Conservation (phyloP, 2,329 filamentous ascomycete genomes). For the Nemania bipapillata region DNA sequence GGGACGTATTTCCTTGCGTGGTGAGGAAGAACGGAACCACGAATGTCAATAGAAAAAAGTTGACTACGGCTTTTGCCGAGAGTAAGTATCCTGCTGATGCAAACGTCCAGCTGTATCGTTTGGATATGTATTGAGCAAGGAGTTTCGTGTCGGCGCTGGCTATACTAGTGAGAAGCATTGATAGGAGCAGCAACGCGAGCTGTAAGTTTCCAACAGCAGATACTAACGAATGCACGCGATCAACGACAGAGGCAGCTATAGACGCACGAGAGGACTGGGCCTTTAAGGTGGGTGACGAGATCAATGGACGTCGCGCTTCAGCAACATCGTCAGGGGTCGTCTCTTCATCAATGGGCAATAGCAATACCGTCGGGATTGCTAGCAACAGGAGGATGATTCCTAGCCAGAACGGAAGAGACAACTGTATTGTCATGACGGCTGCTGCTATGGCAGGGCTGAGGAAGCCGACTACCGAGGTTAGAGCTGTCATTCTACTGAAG, state of each 20-base stretch:
- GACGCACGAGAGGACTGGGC: slow-evolving; percentile 48
- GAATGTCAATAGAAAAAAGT: slow-evolving; percentile 58
- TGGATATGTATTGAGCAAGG: slow-evolving; percentile 63
- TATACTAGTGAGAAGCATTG: slow-evolving; percentile 58
- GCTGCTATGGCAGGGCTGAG: slow-evolving; percentile 61
- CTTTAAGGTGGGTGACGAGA: slow-evolving; percentile 55
- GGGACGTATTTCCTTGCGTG: slow-evolving; percentile 38
- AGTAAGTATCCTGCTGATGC: slow-evolving; percentile 61
- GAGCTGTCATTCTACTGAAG: slow-evolving; percentile 63
- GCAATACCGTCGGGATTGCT: slow-evolving; percentile 50
- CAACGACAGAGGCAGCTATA: slow-evolving; percentile 41
- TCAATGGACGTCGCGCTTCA: slow-evolving; percentile 54
- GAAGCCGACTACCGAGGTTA: slow-evolving; percentile 60
- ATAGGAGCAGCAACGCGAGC: slow-evolving; percentile 58
- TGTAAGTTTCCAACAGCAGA: slow-evolving; percentile 56
- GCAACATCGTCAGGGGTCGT: slow-evolving; percentile 9
- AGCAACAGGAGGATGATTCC: slow-evolving; percentile 54
- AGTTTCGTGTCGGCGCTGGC: slow-evolving; percentile 64
- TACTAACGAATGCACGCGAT: slow-evolving; percentile 49
- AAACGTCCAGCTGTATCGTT: slow-evolving; percentile 60
- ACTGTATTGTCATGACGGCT: slow-evolving; percentile 56
- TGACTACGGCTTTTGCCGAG: slow-evolving; percentile 61
- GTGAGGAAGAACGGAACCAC: slow-evolving; percentile 56
- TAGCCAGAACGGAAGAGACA: slow-evolving; percentile 59
- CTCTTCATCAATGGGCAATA: slow-evolving; percentile 45